Percentiles rank a stretch among this genome's conserved stretches.
Conservation (phyloP, 352 stramenopile genomes). For the Globisporangium irregulare region DNA sequence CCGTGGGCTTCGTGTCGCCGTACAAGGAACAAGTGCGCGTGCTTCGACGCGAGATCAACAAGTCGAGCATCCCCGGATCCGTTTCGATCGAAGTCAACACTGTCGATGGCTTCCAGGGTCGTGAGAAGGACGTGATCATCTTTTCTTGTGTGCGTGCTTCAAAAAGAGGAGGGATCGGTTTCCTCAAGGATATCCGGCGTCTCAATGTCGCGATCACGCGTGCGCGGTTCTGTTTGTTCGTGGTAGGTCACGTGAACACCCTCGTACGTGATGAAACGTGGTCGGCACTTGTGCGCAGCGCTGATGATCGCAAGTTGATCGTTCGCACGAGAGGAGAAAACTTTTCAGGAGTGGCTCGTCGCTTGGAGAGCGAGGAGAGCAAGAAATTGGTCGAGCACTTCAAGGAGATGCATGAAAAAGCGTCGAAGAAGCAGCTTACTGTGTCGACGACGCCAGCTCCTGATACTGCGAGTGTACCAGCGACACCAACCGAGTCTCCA, state of each 20-base stretch:
- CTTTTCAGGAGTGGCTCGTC: slow-evolving; percentile 43
- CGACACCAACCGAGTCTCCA: background rate
- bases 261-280: slow-evolving; percentile 78
- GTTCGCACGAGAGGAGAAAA: slow-evolving; percentile 41
- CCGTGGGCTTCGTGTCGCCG: slow-evolving; percentile 97
- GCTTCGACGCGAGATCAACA: slow-evolving; percentile 64
- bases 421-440: slow-evolving; percentile 31
- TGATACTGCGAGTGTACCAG: background rate
- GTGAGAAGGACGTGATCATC: slow-evolving; percentile 99
- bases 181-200: slow-evolving; percentile 87
- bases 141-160: slow-evolving; percentile 95
- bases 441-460: background rate
- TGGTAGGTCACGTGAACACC: slow-evolving; percentile 79
- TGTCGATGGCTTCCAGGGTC: slow-evolving; percentile 97
- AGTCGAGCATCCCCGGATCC: slow-evolving; percentile 39
- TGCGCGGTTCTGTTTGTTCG: slow-evolving; percentile 84
- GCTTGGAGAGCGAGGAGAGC: slow-evolving; percentile 40
- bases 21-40: slow-evolving; percentile 96
- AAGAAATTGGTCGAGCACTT: slow-evolving; percentile 48
- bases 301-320: slow-evolving; percentile 59
- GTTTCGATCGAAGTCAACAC: slow-evolving; percentile 94
- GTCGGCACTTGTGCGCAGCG: slow-evolving; percentile 72
- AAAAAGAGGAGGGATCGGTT: slow-evolving; percentile 79
- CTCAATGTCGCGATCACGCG: slow-evolving; percentile 91
- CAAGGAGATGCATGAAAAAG: slow-evolving; percentile 70